Evolutionary conservation across 169 alveolate genomes (phyloP), one percentile per base, ranked within the genome.

Genomic region (Plasmodium chabaudi): DNA sequence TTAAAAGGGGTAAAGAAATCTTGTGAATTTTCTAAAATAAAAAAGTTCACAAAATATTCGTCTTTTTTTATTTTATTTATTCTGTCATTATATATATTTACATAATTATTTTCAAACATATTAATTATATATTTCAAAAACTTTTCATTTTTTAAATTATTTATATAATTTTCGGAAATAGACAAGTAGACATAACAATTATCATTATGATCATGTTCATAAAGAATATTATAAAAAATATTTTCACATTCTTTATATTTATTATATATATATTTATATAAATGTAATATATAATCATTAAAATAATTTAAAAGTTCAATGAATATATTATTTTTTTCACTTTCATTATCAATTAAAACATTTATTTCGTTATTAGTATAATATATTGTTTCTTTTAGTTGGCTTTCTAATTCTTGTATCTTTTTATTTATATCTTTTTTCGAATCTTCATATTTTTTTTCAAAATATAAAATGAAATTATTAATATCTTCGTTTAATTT

Each of bases 231-330:
- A 9, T 34, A 55, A 25, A 63, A 56, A 25, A 77, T 13, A 5
- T 51, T 5, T 13, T 77, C 88, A 47, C 88, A 63, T 51, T 68
- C 39, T 15, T 49, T 56, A 51, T 63, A 77, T 49, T 51, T 63
- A 2, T 5, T 25, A 56, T 77, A 77, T 7, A 77, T 15, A 77
- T 53, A 61, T 21, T 77, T 77, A 49, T 77, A 77, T 56, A 68
- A 23, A 9, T 77, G 49, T 12, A 59, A 25, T 77, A 77, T 39
- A 57, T 77, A 77, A 77, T 77, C 88, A 77, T 77, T 77, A 65
- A 77, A 77, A 42, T 63, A 39, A 44, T 15, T 77, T 51, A 77
- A 42, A n/a, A 57, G 55, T 12, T 63, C 60, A 0, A 19, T 56
- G 34, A 77, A 77, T 6, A 23, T 17, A 63, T 64, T 77, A 51